Conservation (phyloP, 352 stramenopile genomes). For the Thalassiosira mediterranea region DNA sequence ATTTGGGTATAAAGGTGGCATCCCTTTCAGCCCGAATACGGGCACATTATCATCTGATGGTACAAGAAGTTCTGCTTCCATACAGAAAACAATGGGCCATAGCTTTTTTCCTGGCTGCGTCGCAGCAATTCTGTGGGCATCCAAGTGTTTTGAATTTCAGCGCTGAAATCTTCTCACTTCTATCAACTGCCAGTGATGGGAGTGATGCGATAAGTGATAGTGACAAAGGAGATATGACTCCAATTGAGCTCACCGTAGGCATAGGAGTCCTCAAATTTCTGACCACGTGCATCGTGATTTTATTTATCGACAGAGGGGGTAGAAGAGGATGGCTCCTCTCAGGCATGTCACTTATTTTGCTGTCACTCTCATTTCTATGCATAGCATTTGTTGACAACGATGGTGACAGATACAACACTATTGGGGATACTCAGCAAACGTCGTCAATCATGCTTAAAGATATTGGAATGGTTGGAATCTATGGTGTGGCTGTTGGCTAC, state of each 20-base stretch:
- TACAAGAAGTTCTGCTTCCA: constrained; percentile 24
- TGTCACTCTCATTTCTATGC: constrained; percentile 32
- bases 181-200: constrained; percentile 3
- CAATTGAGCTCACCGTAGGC: constrained; percentile 46
- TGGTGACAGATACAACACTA: constrained; percentile 20
- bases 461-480: constrained; percentile 35
- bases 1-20: too few relatives aligned
- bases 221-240: constrained; percentile 12
- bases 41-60: constrained; percentile 8
- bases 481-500: constrained; percentile 69
- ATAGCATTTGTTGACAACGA: constrained; percentile 18
- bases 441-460: constrained; percentile 23
- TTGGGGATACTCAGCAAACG: constrained; percentile 5
- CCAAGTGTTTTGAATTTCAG: constrained; percentile 73
- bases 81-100: constrained; percentile 58
- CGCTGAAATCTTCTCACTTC: constrained; percentile 59
- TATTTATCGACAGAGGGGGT: constrained; percentile 58
- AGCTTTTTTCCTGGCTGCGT: constrained; percentile 61
- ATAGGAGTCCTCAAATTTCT: constrained; percentile 76
- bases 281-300: constrained; percentile 64
- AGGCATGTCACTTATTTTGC: constrained; percentile 51
- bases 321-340: constrained; percentile 51
- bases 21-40: too few relatives aligned
- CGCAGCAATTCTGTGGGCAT: constrained; percentile 80
- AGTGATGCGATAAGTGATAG: constrained; percentile 4